Base-by-base conservation (phyloP, 1,284 basidiomycete species). In the Coniophora puteana region DNA sequence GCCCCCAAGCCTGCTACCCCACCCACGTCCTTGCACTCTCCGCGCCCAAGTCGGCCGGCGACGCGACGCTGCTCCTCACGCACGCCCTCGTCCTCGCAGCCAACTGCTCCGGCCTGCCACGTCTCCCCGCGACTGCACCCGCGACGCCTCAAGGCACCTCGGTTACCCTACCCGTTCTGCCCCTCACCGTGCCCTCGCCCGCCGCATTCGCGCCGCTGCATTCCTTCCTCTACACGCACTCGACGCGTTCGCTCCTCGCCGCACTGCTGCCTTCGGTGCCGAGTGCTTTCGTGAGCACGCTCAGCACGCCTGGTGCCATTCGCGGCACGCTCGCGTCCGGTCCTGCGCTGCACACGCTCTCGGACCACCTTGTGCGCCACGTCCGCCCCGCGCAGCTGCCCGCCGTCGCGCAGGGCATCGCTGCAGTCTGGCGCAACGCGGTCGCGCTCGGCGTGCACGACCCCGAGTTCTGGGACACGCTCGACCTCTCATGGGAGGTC, bases 401-500 rank as follows among this genome's bases (percentile, higher is more conserved):
- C 30, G 65, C 67, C n/a, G 71, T 76, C 46, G 74, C 78, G 3
- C 71, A 75, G n/a, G 74, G 77, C 51, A 71, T 85, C 25, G 85
- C 82, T 52, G 82, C 80, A 39, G 67, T 88, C 13, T 89, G 86
- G 86, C 72, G 78, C 46, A 82, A 86, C 53, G 71, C 80, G 49
- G 76, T 77, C 36, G 73, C 79, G 3, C 74, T 89, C 27, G 83
- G 84, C n/a, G 53, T 89, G 5, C 68, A 72, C 44, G 77, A 83
- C 48, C 68, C 72, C 13, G 73, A 74, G 31, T 67, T 87, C 18
- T 89, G 86, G 86, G 72, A 76, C 41, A 74, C 76, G 40, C 60
- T 89, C 48, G 78, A 83, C 45, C 70, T 81, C 46, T 81, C 83
- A 11, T 89, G 85, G 83, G 77, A 83, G 52, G 68, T 84, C 50